Conservation (phyloP, 495 filamentous ascomycete genomes). For the Alectoria sarmentosa region DNA sequence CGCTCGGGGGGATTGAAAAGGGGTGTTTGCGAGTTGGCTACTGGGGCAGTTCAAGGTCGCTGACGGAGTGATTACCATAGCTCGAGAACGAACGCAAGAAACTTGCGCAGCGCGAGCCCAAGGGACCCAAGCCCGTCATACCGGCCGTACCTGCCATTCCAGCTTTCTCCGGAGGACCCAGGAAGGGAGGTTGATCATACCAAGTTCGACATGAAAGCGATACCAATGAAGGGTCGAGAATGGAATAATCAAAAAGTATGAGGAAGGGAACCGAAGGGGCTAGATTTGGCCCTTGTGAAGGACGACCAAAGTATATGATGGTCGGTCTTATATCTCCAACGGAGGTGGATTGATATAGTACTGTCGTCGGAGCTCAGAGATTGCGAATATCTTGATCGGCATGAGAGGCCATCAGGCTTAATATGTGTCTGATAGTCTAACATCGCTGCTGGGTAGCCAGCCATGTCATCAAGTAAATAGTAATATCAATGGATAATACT, state of each 20-base stretch:
- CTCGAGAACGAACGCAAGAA: conserved; percentile 26
- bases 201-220: neutral
- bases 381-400: neutral
- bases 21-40: neutral
- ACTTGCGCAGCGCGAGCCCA: conserved; percentile 20
- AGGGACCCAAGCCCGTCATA: conserved; percentile 23
- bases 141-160: conserved; percentile 25
- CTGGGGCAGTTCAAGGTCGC: neutral
- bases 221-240: neutral
- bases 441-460: neutral
- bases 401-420: neutral
- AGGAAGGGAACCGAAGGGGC: neutral
- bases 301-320: neutral
- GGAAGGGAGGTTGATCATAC: conserved; percentile 21
- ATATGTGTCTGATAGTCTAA: neutral
- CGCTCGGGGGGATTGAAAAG: neutral
- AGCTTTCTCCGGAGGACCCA: conserved; percentile 19
- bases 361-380: neutral
- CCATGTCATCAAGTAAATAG: neutral
- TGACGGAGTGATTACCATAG: conserved; percentile 7
- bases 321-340: neutral
- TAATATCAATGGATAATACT: conserved; percentile 3
- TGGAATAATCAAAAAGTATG: neutral
- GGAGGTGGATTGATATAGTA: neutral
- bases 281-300: neutral